Percentiles rank a stretch among this genome's conserved stretches.
Evolutionary conservation across 768 basidiomycete species (phyloP).

Genomic region (Xanthoconium stramineum): DNA sequence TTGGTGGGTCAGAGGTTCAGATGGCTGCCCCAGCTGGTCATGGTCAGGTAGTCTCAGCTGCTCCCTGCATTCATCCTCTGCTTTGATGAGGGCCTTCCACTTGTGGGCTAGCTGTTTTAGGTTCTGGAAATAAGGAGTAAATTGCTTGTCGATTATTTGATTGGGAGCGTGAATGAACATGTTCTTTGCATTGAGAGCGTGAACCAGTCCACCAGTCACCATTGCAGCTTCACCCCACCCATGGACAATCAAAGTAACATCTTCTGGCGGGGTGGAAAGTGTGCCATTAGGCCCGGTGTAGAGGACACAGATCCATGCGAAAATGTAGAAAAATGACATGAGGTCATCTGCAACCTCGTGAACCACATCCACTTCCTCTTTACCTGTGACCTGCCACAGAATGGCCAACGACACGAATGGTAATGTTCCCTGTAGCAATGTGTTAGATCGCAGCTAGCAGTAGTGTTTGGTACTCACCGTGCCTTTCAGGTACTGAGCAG

Average conservation of each 20-base stretch:
- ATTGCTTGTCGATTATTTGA: neutral
- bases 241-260: neutral
- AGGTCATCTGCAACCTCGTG: too few species aligned
- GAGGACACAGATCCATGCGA: too few species aligned
- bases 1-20: neutral
- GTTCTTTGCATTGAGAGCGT: neutral
- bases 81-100: neutral
- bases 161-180: neutral
- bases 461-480: too few species aligned
- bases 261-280: neutral
- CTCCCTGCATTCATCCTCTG: neutral
- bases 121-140: neutral
- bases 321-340: too few species aligned
- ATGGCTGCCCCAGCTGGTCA: too few species aligned
- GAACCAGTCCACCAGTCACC: neutral
- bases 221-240: neutral
- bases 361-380: too few species aligned
- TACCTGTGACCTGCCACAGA: too few species aligned
- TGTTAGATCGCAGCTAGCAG: too few species aligned
- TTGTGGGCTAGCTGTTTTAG: neutral
- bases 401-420: too few species aligned
- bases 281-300: neutral
- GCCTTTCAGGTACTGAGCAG: too few species aligned
- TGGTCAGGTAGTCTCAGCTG: too few species aligned
- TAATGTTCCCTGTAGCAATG: too few species aligned